Base-by-base conservation (phyloP, 305 asterid genomes). In the Rubia peregrina region DNA sequence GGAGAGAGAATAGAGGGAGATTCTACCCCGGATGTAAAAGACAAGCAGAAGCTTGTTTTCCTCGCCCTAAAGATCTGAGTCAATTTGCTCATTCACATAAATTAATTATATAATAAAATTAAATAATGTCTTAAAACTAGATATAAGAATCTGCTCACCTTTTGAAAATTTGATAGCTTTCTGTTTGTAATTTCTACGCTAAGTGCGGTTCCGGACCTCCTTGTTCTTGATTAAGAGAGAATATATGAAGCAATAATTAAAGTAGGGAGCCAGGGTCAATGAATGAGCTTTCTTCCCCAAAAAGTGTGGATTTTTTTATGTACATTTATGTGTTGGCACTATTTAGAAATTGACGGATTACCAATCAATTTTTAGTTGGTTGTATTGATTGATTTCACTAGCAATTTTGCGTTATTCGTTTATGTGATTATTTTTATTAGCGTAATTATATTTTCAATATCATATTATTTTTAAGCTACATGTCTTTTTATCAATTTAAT, bases 121-220 rank as follows among this genome's bases (percentile, higher is more conserved):
- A 14, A 74, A 68, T 53, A 33, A 53, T 64, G 41, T 64, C 65
- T 51, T 7, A 40, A 21, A 64, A 44, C 60, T 44, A 5, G 62
- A 19, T 56, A 61, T 61, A 41, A 42, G 67, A 70, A 70, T 46
- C 49, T n/a, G n/a, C 30, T 30, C 57, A 51, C 57, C 67, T 83
- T 81, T 76, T 85, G 82, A 67, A 61, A 81, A 6, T 87, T 86
- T 77, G 92, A 80, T 79, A 69, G 77, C 80, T 84, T 84, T 81
- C 87, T 57, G 67, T 85, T 87, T 87, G 96, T 86, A 80, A 83
- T 83, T 84, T 84, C 81, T 82, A 68, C 75, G 21, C 80, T 42
- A 78, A 83, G 89, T 89, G 94, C 82, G 90, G 76, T 83, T 83
- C 84, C 72, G 84, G 91, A 68, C 91, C 86, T 79, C 77, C 79